Evolutionary conservation across 306 rosid species (phyloP), one percentile per base, ranked within the genome.

Genomic region (Cicer judaicum): DNA sequence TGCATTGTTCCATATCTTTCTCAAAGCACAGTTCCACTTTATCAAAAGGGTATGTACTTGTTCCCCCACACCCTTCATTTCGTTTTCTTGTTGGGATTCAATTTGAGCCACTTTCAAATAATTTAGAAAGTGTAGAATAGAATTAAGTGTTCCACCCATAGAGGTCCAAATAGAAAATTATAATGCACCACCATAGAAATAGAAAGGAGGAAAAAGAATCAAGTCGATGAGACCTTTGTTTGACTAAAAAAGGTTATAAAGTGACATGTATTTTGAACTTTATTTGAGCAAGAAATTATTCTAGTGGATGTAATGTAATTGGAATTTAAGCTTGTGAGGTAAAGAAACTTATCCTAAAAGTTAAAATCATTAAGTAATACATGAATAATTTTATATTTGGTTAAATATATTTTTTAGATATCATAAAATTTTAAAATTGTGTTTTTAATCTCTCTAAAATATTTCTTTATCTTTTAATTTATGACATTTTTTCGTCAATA

Each of bases 1-100:
- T 80, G 80, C 34, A 74, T 80, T 80, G 84, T 74, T 68, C 55
- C 77, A 49, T 38, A 61, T 49, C 59, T 63, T 59, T 48, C 76
- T 79, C 57, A 34, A 64, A 65, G 62, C 42, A 69, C 43, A 68
- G 61, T 44, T 7, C 6, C 8, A 69, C 64, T 46, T 15, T 18
- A 69, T 64, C 71, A 9, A 78, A 78, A 46, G 64, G 71, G 64
- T 57, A 70, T 70, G 77, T 15, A 52, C 42, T 24, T 78, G 77
- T 61, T 78, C 56, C 82, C 76, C 66, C 50, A 40, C 70, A 29
- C 62, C 69, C 56, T 70, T 57, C 43, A 59, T 41, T 61, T 61
- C 69, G 1, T 12, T 62, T 70, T 78, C 65, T 59, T 19, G 55
- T 69, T 59, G 13, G 43, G 54, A 47, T 69, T 62, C 55, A 40